Evolutionary conservation across 148 eudicot species (phyloP).

Genomic region (Hydrangea macrophylla): DNA sequence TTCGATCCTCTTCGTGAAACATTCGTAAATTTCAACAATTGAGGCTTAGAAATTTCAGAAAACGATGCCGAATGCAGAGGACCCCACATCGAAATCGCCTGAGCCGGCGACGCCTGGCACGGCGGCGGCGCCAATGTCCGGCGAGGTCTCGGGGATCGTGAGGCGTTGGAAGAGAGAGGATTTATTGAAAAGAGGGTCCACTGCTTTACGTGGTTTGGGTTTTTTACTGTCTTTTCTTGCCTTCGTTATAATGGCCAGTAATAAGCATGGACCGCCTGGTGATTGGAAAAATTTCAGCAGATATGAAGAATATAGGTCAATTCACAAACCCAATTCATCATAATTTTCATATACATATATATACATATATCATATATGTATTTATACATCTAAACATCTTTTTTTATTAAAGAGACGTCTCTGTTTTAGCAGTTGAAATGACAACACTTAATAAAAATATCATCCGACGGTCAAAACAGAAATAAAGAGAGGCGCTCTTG

Average conservation of each 20-base stretch:
- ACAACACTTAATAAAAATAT: no score
- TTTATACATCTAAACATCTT: no score
- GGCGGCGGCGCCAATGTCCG: slow-evolving; percentile 20
- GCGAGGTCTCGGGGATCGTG: slow-evolving; percentile 22
- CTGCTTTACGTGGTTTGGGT: slow-evolving; percentile 37
- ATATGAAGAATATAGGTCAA: slow-evolving; percentile 41
- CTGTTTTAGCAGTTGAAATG: no score
- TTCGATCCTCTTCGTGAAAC: not conserved
- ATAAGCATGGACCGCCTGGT: slow-evolving; percentile 48
- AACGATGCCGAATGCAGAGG: slow-evolving; percentile 18
- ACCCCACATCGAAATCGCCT: slow-evolving; percentile 10
- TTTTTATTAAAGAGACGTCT: no score
- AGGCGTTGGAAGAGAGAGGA: slow-evolving; percentile 48
- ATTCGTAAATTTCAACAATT: not conserved
- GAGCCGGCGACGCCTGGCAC: slow-evolving; percentile 4
- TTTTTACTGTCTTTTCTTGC: slow-evolving; percentile 51
- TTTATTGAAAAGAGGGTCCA: slow-evolving; percentile 35
- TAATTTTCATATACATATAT: no score
- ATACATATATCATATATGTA: no score
- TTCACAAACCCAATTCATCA: no score
- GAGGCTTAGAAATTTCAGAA: not conserved
- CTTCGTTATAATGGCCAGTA: slow-evolving; percentile 59
- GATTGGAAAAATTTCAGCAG: slow-evolving; percentile 27
- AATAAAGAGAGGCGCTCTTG: no score
- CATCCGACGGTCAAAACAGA: no score